Base-by-base conservation (phyloP, 441 rosid species). In the Rhodomyrtus psidioides region DNA sequence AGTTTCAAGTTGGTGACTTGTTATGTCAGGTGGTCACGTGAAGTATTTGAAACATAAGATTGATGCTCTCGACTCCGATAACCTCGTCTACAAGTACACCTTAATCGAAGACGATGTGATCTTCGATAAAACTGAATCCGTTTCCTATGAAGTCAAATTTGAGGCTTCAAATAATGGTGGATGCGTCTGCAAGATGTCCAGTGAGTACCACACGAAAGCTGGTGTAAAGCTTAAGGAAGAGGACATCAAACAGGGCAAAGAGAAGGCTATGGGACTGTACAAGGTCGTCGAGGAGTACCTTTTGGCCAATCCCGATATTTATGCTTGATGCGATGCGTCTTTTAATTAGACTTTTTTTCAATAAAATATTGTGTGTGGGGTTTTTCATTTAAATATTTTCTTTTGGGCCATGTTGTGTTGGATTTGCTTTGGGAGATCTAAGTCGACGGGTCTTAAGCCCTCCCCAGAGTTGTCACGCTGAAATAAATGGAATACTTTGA, bases 1-100 rank as follows among this genome's bases (percentile, higher is more conserved):
- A 28, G 74, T 16, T 28, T 60, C 2, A 60, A 60, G 16, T 42
- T 42, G 44, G 6, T 42, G 44, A 42, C 44, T 42, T 42, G 44
- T 1, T 28, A 60, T 60, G 42, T 3, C 54, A 84, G 75, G 83
- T 28, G 83, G 87, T 1, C 65, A 76, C 55, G 57, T 81, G 24
- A 85, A 85, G 34, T n/a, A 5, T 82, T 74, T 75, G 84, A 85
- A 85, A 62, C 79, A 85, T 70, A 85, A 55, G 51, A 85, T 85
- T 2, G 84, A 85, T 30, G 84, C 56, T 34, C 27, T 85, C 2
- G 53, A 85, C 9, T 49, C 21, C 0, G 79, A 81, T 55, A 85
- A 58, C 46, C 44, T 81, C 14, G 4, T n/a, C 6, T 79, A n/a
- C 53, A 49, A 79, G 65, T 85, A 85, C 53, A 49, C 84, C 9